Evolutionary conservation across 257 asterid genomes (phyloP).

Genomic region (Solanum okadae): DNA sequence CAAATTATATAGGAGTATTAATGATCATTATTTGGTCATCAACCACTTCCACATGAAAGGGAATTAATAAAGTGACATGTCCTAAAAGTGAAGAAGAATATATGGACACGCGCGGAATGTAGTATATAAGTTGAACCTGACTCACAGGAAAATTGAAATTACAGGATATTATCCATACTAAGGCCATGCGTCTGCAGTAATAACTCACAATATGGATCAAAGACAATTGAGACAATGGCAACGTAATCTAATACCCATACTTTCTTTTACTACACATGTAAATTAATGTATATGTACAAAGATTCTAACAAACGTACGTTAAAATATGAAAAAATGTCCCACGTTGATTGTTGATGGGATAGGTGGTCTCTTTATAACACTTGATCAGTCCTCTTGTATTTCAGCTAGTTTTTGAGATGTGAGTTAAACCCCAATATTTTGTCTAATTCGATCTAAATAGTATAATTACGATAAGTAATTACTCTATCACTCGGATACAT

Average conservation of each 20-base stretch:
- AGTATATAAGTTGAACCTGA: neutral
- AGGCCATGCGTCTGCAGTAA: neutral
- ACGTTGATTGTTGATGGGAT: neutral
- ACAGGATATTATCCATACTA: neutral
- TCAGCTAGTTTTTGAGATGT: no score
- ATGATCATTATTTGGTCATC: neutral
- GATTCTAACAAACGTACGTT: neutral
- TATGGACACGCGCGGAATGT: neutral
- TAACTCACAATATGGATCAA: neutral
- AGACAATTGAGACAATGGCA: neutral
- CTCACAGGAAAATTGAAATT: neutral
- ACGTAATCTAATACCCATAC: neutral
- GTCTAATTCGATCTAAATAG: neutral
- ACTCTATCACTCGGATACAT: neutral
- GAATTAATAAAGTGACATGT: neutral
- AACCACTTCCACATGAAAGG: neutral
- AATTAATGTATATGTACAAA: neutral
- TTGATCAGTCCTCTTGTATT: no score
- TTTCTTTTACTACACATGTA: neutral
- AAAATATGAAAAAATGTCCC: neutral
- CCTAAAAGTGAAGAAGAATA: neutral
- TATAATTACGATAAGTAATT: neutral
- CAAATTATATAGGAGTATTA: neutral
- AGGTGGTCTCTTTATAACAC: fast-evolving
- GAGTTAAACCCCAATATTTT: no score